These are phyloP conservation scores for Steccherinum ochraceum DNA, from an alignment of 768 basidiomycete genomes.

Conservation along the genomic window DNA sequence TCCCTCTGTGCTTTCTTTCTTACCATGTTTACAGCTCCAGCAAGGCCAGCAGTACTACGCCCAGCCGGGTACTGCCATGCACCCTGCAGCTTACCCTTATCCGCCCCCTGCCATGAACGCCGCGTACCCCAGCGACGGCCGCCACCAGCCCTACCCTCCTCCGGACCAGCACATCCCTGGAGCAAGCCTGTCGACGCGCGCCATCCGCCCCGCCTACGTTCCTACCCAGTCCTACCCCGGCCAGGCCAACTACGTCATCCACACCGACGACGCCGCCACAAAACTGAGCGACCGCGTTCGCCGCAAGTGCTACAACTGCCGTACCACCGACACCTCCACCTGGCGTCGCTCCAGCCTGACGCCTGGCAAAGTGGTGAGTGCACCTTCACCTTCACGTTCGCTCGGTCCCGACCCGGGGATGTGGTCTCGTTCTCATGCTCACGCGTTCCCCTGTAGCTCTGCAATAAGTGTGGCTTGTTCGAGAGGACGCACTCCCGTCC, in stretches of 20 bases:
- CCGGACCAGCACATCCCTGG: conserved; percentile 15
- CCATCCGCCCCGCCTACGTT: conserved; percentile 18
- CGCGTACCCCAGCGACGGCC: conserved; percentile 7
- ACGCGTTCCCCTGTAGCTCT: conserved; percentile 26
- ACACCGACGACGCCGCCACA: conserved; percentile 77
- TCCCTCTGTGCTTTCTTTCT: no score
- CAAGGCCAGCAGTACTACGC: not conserved
- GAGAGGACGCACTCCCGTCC: conserved; percentile 77
- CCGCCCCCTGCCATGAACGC: conserved; percentile 5
- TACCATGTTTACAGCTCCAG: conserved; percentile 20
- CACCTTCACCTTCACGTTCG: not conserved
- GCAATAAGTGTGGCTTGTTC: conserved; percentile 71
- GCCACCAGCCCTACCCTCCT: conserved; percentile 16
- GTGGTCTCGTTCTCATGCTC: no score
- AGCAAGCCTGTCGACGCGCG: conserved; percentile 14
- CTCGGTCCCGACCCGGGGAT: not conserved
- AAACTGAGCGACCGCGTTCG: conserved; percentile 75
- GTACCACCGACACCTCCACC: conserved; percentile 78
- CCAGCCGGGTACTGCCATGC: not conserved
- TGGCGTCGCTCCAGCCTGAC: conserved; percentile 74
- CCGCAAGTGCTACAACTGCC: conserved; percentile 77
- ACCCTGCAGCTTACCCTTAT: conserved; percentile 6
- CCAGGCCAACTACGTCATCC: conserved; percentile 33
- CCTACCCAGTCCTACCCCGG: conserved; percentile 31
- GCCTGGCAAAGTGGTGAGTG: conserved; percentile 68